Evolutionary conservation across 768 basidiomycete species (phyloP).

Genomic region (Pholiota molesta): DNA sequence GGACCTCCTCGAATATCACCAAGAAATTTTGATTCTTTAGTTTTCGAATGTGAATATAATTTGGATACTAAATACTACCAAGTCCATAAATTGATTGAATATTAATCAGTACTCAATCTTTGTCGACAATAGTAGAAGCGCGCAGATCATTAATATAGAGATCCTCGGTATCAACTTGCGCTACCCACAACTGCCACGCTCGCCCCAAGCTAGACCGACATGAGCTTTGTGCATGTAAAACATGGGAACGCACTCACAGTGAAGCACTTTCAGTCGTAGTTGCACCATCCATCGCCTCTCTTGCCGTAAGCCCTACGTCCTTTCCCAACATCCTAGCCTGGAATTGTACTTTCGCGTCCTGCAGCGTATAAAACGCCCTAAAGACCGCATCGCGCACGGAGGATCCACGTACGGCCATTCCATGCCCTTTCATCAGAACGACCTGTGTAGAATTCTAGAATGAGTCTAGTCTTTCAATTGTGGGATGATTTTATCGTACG

Average conservation of each 20-base stretch:
- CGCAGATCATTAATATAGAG: slow-evolving; percentile 25
- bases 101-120: background rate
- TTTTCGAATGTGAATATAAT: too few relatives aligned
- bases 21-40: too few relatives aligned
- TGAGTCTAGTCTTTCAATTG: background rate
- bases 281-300: slow-evolving; percentile 22
- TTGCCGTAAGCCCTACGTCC: slow-evolving; percentile 17
- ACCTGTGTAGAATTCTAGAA: background rate
- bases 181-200: slow-evolving; percentile 22
- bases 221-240: background rate
- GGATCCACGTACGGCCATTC: slow-evolving; percentile 23
- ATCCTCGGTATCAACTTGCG: slow-evolving; percentile 15
- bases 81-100: background rate
- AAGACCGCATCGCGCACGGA: slow-evolving; percentile 24
- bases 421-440: slow-evolving; percentile 21
- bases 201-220: slow-evolving; percentile 14
- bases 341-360: slow-evolving; percentile 22
- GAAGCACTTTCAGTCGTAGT: slow-evolving; percentile 22
- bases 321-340: slow-evolving; percentile 20
- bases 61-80: too few relatives aligned
- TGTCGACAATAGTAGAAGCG: slow-evolving; percentile 2
- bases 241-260: slow-evolving; percentile 9
- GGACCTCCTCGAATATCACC: too few relatives aligned
- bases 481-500: slow-evolving; percentile 1
- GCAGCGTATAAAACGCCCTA: slow-evolving; percentile 21